phyloP scores from a whole-genome alignment of 208 protist species.

The Naegleria lovaniensis region DNA sequence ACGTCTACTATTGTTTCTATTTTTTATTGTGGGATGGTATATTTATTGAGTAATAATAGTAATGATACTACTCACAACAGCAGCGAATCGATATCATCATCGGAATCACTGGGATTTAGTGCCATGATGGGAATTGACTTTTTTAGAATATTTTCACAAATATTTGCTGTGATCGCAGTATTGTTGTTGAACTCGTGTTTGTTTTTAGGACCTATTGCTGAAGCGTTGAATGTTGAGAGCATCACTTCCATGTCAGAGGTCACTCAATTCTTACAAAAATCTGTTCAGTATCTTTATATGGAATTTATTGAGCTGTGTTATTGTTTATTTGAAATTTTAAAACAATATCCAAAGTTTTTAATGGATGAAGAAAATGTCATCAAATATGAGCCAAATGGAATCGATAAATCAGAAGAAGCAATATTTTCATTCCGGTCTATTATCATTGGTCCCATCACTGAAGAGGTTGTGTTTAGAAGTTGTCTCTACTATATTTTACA shows the following conservation, averaged over 20 bases:
- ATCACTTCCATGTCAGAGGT: no score
- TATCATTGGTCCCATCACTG: neutral
- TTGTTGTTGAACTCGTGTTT: conserved; percentile 1
- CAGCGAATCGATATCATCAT: neutral
- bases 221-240: neutral
- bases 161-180: neutral
- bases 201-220: conserved; percentile 14
- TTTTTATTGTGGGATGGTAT: neutral
- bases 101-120: neutral
- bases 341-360: neutral
- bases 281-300: neutral
- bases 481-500: neutral
- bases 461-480: conserved; percentile 16
- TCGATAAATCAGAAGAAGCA: neutral
- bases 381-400: no score
- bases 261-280: no score
- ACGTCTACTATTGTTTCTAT: neutral
- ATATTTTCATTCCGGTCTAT: neutral
- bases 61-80: no score
- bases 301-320: neutral
- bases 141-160: neutral
- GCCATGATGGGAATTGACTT: neutral
- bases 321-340: neutral
- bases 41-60: neutral
- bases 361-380: neutral